Evolutionary conservation across 371 early-diverging fungal species (phyloP), one percentile per base, ranked within the genome.

Genomic region (Amoeboaphelidium protococcarum): DNA sequence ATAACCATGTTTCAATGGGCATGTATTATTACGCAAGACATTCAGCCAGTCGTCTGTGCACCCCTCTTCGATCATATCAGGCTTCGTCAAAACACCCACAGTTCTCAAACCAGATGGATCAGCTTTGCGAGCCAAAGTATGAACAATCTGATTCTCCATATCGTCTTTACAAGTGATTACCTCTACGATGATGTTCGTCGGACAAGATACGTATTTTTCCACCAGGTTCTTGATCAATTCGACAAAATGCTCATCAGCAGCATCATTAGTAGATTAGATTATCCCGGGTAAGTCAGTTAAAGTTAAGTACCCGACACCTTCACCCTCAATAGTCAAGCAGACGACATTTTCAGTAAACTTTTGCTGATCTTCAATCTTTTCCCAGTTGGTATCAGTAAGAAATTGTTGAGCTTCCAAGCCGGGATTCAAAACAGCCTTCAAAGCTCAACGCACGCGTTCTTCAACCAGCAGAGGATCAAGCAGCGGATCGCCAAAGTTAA

Each of bases 271-370:
- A 40, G 52, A 58, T 16, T 61, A 59, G 50, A 65, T 67, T 56
- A 65, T 67, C 25, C 69, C 69, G 0, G 68, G 69, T 24, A 68
- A 46, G 52, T 67, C 68, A 26, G 65, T 61, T 42, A 68, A 49
- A 12, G 63, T 64, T 26, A 68, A 50, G 41, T 66, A 58, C n/a
- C n/a, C n/a, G 31, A 60, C 56, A 4, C 54, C 61, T 2, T 62
- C 56, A 3, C 65, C 65, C 16, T 42, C 45, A 22, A 67, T 60
- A 27, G 64, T 61, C 20, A 67, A 46, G 47, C 66, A 66, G 22
- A 66, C 61, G 12, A 64, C 55, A 53, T 67, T 64, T 31, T 51
- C 41, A 1, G 56, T 51, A 46, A 66, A 67, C 51, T 52, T 56
- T 13, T 66, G 50, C 47, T 62, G 54, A 40, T 67, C 65, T 12